Evolutionary conservation across 2,329 filamentous ascomycete genomes (phyloP).

Genomic region (Trichophaea hybrida): DNA sequence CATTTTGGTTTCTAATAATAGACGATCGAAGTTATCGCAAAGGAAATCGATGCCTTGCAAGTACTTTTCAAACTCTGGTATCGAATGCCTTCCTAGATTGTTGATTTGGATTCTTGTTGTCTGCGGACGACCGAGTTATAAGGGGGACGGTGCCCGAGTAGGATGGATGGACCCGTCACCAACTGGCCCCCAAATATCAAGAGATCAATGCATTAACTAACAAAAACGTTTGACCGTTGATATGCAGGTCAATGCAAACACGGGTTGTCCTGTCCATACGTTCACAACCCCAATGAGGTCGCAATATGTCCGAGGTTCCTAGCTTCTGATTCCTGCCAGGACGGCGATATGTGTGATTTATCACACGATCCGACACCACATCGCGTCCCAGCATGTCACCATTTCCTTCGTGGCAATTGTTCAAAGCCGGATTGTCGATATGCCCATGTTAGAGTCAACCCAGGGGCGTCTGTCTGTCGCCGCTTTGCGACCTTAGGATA

Average conservation of each 20-base stretch:
- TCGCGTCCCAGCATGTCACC: slow-evolving; percentile 74
- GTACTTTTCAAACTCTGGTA: slow-evolving; percentile 44
- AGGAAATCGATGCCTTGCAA: slow-evolving; percentile 61
- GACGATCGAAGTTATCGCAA: slow-evolving; percentile 18
- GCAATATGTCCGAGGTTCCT: slow-evolving; percentile 82
- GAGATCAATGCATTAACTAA: not conserved
- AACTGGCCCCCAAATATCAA: not conserved
- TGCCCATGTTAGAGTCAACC: slow-evolving; percentile 65
- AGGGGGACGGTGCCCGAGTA: not conserved
- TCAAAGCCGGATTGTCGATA: slow-evolving; percentile 75
- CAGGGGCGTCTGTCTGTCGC: slow-evolving; percentile 65
- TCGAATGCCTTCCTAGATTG: slow-evolving; percentile 29
- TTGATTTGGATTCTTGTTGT: not conserved
- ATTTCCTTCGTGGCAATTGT: slow-evolving; percentile 82
- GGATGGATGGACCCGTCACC: not conserved
- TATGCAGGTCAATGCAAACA: slow-evolving; percentile 66
- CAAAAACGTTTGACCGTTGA: slow-evolving; percentile 1
- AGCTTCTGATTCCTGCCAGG: slow-evolving; percentile 60
- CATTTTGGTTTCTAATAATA: not conserved
- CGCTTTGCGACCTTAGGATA: slow-evolving; percentile 76
- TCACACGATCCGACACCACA: slow-evolving; percentile 75
- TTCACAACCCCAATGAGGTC: slow-evolving; percentile 74
- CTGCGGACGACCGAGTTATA: not conserved
- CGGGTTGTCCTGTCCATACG: slow-evolving; percentile 63
- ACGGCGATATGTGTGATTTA: slow-evolving; percentile 70